Conservation (phyloP, 1,284 basidiomycete genomes). For the Tilletiopsis washingtonensis region DNA sequence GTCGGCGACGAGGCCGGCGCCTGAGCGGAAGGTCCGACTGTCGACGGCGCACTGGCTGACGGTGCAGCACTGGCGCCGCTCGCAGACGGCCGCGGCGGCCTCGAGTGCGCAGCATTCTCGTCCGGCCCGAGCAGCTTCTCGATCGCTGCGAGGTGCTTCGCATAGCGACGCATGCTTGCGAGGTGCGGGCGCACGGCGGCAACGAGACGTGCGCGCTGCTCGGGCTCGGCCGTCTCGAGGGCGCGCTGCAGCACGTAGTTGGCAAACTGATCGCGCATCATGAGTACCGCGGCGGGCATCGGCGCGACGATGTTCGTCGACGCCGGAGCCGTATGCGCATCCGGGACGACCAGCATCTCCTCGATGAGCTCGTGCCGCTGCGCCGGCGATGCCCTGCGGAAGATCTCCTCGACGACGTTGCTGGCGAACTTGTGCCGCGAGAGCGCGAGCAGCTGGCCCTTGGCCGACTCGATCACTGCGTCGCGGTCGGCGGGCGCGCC, state of each 20-base stretch:
- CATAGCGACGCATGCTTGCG: constrained; percentile 9
- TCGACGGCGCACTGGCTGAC: no score
- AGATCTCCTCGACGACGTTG: constrained; percentile 91
- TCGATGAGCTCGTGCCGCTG: constrained; percentile 65
- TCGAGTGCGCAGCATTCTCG: no score
- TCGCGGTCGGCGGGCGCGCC: constrained; percentile 65
- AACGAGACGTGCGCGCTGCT: constrained; percentile 19
- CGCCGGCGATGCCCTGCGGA: constrained; percentile 60
- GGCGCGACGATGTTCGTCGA: neutral
- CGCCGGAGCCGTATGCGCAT: neutral
- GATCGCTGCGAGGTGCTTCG: constrained; percentile 9
- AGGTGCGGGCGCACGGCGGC: constrained; percentile 18
- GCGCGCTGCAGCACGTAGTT: constrained; percentile 51
- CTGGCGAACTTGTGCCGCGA: constrained; percentile 81
- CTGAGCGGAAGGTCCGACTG: no score
- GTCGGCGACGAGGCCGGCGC: no score
- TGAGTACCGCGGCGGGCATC: constrained; percentile 43
- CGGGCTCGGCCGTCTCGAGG: constrained; percentile 28
- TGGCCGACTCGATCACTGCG: constrained; percentile 64
- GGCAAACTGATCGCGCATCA: constrained; percentile 87
- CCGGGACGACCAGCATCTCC: constrained; percentile 63
- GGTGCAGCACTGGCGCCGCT: no score
- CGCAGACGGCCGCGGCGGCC: no score
- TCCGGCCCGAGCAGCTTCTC: constrained; percentile 6
- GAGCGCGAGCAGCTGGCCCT: constrained; percentile 65